phyloP scores from a whole-genome alignment of 2,329 filamentous ascomycete species.

The Monosporascus sp. region DNA sequence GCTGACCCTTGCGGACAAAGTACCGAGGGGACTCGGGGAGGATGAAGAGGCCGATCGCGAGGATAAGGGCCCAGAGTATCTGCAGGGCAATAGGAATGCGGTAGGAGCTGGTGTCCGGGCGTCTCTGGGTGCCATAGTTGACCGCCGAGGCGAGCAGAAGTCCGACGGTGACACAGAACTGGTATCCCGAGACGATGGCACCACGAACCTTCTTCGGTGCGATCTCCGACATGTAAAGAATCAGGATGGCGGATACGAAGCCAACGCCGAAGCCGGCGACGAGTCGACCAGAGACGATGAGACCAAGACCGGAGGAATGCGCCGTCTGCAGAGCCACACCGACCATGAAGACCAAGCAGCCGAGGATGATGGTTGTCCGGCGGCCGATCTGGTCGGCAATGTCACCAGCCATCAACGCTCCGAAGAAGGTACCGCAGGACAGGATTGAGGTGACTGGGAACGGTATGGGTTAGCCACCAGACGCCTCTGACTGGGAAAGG shows the following conservation, averaged over 20 bases:
- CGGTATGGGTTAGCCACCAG: background rate
- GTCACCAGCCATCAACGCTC: constrained; percentile 72
- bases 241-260: constrained; percentile 74
- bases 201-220: constrained; percentile 69
- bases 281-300: constrained; percentile 68
- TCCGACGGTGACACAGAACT: constrained; percentile 79
- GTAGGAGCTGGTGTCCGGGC: constrained; percentile 61
- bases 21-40: constrained; percentile 84
- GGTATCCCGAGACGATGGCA: constrained; percentile 75
- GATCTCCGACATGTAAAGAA: constrained; percentile 85
- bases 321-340: constrained; percentile 65
- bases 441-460: constrained; percentile 63
- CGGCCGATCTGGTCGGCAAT: constrained; percentile 70
- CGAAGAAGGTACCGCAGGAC: constrained; percentile 73
- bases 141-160: constrained; percentile 70
- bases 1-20: constrained; percentile 72
- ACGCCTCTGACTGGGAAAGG: background rate
- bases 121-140: constrained; percentile 64
- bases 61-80: constrained; percentile 74
- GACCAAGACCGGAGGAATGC: constrained; percentile 45
- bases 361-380: constrained; percentile 65
- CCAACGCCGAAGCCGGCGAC: constrained; percentile 74
- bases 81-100: constrained; percentile 78
- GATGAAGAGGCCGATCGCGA: constrained; percentile 65
- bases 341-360: constrained; percentile 65